A percentile compares a stretch with the other conserved stretches of the same genome.
phyloP scores from a whole-genome alignment of 306 rosid genomes.

The Lathyrus sativus region DNA sequence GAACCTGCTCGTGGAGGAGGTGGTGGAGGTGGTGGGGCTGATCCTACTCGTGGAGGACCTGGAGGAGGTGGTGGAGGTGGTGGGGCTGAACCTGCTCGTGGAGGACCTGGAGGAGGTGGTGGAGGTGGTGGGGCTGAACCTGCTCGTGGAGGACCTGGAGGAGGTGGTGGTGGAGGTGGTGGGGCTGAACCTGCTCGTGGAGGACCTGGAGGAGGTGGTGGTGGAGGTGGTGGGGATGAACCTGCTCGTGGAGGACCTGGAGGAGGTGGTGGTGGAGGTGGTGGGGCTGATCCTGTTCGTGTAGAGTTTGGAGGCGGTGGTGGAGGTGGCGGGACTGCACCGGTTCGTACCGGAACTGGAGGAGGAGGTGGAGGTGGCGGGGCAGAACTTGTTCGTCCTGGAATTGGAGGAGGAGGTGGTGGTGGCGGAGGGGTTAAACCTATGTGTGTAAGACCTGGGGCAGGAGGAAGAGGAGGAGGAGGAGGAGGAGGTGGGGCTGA shows the following conservation, averaged over 20 bases:
- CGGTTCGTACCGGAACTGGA: background rate
- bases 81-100: slow-evolving; percentile 33
- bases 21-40: slow-evolving; percentile 39
- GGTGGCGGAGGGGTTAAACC: slow-evolving; percentile 33
- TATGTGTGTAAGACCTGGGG: background rate
- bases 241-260: slow-evolving; percentile 8
- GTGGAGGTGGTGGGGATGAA: slow-evolving; percentile 34
- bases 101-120: slow-evolving; percentile 33
- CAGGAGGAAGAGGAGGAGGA: slow-evolving; percentile 37
- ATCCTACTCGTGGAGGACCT: slow-evolving; percentile 22
- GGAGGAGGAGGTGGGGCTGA: slow-evolving; percentile 42
- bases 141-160: background rate
- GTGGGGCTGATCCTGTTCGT: slow-evolving; percentile 34
- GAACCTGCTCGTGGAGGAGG: slow-evolving; percentile 34
- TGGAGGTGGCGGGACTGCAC: slow-evolving; percentile 40
- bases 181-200: slow-evolving; percentile 33
- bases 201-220: slow-evolving; percentile 35
- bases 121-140: slow-evolving; percentile 36
- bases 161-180: slow-evolving; percentile 49
- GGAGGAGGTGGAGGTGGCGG: slow-evolving; percentile 45
- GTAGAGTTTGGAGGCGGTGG: slow-evolving; percentile 53
- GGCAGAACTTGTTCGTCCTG: background rate
- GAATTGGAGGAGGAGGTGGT: slow-evolving; percentile 44
- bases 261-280: slow-evolving; percentile 48
- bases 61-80: slow-evolving; percentile 48